Conservation (phyloP, 768 basidiomycete species). For the Heimioporus sp. region DNA sequence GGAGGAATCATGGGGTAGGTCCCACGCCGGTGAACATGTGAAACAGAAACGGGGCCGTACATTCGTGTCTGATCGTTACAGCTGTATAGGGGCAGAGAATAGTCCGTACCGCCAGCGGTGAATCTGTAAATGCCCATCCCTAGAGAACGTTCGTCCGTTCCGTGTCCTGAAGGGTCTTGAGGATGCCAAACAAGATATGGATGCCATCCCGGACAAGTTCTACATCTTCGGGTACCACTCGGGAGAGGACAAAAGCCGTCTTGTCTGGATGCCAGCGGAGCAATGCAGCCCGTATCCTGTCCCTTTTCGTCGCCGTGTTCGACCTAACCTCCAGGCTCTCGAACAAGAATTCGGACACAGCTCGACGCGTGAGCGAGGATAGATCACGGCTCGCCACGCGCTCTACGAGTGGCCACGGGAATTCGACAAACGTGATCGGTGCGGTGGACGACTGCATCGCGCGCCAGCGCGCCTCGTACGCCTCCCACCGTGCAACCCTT, state of each 20-base stretch:
- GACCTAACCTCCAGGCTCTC: conserved; percentile 42
- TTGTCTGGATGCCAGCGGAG: conserved; percentile 74
- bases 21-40: too few relatives aligned
- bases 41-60: background rate
- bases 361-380: conserved; percentile 35
- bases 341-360: conserved; percentile 51
- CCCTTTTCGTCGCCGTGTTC: conserved; percentile 43
- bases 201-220: conserved; percentile 47
- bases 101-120: conserved; percentile 10
- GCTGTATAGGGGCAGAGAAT: background rate
- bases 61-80: background rate
- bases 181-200: conserved; percentile 38
- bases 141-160: conserved; percentile 23
- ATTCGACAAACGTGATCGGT: conserved; percentile 43
- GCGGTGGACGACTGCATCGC: conserved; percentile 31
- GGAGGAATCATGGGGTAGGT: too few relatives aligned
- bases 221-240: conserved; percentile 43
- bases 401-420: conserved; percentile 59
- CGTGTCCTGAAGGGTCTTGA: conserved; percentile 33
- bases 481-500: conserved; percentile 45
- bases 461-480: conserved; percentile 54
- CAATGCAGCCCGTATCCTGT: conserved; percentile 56
- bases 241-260: conserved; percentile 41
- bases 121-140: background rate
- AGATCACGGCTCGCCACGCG: conserved; percentile 18